A percentile compares a stretch with the other conserved stretches of the same genome.
phyloP scores from a whole-genome alignment of 2,329 filamentous ascomycete species.

The Tolypocladium amazonense region DNA sequence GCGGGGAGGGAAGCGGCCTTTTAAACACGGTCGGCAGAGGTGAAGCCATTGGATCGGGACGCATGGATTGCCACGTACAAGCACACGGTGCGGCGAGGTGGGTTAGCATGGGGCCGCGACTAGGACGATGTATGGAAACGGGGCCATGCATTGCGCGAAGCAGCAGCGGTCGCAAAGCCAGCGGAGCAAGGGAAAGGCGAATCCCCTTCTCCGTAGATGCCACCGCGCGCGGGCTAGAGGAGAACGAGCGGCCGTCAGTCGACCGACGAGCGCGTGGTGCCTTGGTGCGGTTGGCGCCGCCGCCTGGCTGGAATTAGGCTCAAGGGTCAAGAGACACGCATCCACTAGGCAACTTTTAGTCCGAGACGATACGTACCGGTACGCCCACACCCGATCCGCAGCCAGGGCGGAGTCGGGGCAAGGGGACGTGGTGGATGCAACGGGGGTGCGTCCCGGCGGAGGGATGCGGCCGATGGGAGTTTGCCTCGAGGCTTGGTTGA shows the following conservation, averaged over 20 bases:
- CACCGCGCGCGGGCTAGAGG: neutral
- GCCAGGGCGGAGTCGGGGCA: neutral
- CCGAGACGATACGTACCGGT: neutral
- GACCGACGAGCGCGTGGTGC: neutral
- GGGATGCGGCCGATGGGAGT: neutral
- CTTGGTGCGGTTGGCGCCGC: neutral
- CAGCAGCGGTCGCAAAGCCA: neutral
- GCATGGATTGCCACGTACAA: neutral
- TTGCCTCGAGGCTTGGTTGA: neutral
- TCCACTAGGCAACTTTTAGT: neutral
- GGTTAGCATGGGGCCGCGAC: neutral
- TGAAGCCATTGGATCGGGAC: constrained; percentile 2
- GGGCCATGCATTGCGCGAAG: neutral
- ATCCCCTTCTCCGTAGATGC: neutral
- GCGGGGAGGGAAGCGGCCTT: neutral
- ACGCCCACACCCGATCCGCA: neutral
- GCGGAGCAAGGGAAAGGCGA: neutral
- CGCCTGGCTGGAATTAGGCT: neutral
- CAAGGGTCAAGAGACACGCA: neutral
- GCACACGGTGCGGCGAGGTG: neutral
- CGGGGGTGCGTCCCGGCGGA: neutral
- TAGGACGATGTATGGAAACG: neutral
- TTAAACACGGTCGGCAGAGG: constrained; percentile 3
- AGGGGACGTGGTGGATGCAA: neutral
- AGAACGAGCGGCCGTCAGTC: neutral